Evolutionary conservation across 2,329 filamentous ascomycete species (phyloP).

Genomic region (Hirsutella thompsonii): DNA sequence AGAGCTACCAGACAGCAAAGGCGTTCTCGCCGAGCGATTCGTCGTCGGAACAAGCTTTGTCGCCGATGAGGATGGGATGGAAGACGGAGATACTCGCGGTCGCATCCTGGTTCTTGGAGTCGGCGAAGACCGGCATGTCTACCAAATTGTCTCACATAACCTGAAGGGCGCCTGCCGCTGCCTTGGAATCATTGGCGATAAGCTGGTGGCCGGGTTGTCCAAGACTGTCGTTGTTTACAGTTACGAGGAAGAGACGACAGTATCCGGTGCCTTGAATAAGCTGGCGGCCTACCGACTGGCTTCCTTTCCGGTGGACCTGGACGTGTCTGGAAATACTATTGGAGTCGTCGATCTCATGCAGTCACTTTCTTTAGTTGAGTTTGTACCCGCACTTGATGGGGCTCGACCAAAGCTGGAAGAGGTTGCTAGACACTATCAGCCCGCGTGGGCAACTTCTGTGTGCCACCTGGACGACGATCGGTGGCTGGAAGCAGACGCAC

Average conservation of each 20-base stretch:
- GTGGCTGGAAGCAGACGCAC: slow-evolving; percentile 74
- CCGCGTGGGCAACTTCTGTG: slow-evolving; percentile 71
- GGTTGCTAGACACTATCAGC: slow-evolving; percentile 67
- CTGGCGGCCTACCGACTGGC: slow-evolving; percentile 67
- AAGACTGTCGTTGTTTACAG: slow-evolving; percentile 62
- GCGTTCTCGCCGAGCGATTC: slow-evolving; percentile 59
- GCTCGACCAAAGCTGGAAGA: slow-evolving; percentile 55
- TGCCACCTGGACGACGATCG: slow-evolving; percentile 57
- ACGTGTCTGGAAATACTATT: slow-evolving; percentile 61
- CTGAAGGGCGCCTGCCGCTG: slow-evolving; percentile 74
- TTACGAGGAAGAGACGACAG: slow-evolving; percentile 43
- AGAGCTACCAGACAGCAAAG: slow-evolving; percentile 48
- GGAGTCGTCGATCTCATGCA: slow-evolving; percentile 91
- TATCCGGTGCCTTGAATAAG: slow-evolving; percentile 49
- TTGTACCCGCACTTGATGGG: slow-evolving; percentile 41
- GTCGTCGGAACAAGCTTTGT: slow-evolving; percentile 82
- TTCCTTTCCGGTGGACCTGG: slow-evolving; percentile 72
- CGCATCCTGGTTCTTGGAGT: slow-evolving; percentile 79
- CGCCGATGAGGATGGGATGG: slow-evolving; percentile 41
- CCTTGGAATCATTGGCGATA: slow-evolving; percentile 59
- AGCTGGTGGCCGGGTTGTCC: slow-evolving; percentile 75
- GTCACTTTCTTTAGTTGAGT: slow-evolving; percentile 69
- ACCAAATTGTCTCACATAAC: slow-evolving; percentile 53
- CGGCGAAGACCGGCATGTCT: slow-evolving; percentile 59
- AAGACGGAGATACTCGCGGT: slow-evolving; percentile 41